These are phyloP conservation scores for Pythium phragmitis DNA, from an alignment of 352 stramenopile genomes.

Conservation along the genomic window DNA sequence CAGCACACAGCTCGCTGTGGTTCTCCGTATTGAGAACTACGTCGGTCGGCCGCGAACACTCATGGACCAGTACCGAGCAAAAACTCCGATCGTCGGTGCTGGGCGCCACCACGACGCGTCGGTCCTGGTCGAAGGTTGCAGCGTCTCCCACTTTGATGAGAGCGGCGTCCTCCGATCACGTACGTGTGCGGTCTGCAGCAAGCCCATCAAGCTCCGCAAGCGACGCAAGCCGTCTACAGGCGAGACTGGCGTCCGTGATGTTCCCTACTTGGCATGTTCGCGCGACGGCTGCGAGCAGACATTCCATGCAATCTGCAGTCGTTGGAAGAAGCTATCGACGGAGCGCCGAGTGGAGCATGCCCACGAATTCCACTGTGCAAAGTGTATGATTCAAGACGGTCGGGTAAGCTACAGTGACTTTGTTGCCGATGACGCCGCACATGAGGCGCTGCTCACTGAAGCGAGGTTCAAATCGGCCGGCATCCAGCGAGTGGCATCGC, in stretches of 20 bases:
- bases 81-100: slow-evolving; percentile 18
- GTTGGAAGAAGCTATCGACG: slow-evolving; percentile 44
- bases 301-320: slow-evolving; percentile 67
- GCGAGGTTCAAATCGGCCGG: slow-evolving; percentile 44
- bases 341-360: slow-evolving; percentile 22
- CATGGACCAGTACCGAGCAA: slow-evolving; percentile 44
- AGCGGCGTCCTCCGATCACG: slow-evolving; percentile 45
- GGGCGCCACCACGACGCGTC: background rate
- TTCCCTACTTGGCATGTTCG: slow-evolving; percentile 41
- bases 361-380: slow-evolving; percentile 49
- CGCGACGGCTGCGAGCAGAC: slow-evolving; percentile 53
- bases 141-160: slow-evolving; percentile 55
- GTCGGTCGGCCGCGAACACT: slow-evolving; percentile 37
- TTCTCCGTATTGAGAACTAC: slow-evolving; percentile 67
- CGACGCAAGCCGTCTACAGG: slow-evolving; percentile 14
- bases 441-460: slow-evolving; percentile 46
- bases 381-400: slow-evolving; percentile 32
- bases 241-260: background rate
- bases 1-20: slow-evolving; percentile 40
- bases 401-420: slow-evolving; percentile 66
- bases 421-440: slow-evolving; percentile 39
- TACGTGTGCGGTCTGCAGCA: slow-evolving; percentile 52
- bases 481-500: slow-evolving; percentile 26
- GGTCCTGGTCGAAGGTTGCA: slow-evolving; percentile 28
- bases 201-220: slow-evolving; percentile 40